Conservation (phyloP, 108 stramenopile species). For the Skeletonema marinoi region DNA sequence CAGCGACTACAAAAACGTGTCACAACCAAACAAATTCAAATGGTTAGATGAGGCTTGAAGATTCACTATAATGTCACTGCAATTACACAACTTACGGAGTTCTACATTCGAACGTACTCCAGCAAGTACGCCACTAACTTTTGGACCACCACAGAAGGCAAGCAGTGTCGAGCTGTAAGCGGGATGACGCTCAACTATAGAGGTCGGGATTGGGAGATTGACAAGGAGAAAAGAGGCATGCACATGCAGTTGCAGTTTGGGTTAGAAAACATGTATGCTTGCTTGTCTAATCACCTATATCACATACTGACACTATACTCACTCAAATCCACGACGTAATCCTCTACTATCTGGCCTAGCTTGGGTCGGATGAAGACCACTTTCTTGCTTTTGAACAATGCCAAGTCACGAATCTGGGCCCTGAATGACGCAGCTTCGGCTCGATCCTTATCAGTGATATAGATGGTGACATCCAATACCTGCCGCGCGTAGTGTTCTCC, state of each 20-base stretch:
- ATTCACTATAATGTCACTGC: neutral
- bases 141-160: slow-evolving; percentile 49
- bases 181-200: neutral
- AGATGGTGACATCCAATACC: slow-evolving; percentile 39
- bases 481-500: slow-evolving; percentile 37
- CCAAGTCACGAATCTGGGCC: slow-evolving; percentile 14
- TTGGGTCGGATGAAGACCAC: slow-evolving; percentile 35
- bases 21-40: too few relatives aligned
- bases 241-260: neutral
- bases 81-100: neutral
- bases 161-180: slow-evolving; percentile 30
- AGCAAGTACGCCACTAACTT: slow-evolving; percentile 7
- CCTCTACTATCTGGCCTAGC: slow-evolving; percentile 24
- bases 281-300: too few relatives aligned
- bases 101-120: neutral
- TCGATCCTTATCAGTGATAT: slow-evolving; percentile 42
- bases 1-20: neutral
- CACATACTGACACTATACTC: neutral
- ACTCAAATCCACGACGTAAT: slow-evolving; percentile 39
- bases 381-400: slow-evolving; percentile 14
- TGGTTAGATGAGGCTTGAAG: neutral
- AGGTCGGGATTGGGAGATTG: neutral
- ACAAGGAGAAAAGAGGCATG: neutral
- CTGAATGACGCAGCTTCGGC: slow-evolving; percentile 17
- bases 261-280: neutral